A percentile compares a stretch with the other conserved stretches of the same genome.
phyloP scores from a whole-genome alignment of 768 basidiomycete genomes.

The Tylopilus balloui region DNA sequence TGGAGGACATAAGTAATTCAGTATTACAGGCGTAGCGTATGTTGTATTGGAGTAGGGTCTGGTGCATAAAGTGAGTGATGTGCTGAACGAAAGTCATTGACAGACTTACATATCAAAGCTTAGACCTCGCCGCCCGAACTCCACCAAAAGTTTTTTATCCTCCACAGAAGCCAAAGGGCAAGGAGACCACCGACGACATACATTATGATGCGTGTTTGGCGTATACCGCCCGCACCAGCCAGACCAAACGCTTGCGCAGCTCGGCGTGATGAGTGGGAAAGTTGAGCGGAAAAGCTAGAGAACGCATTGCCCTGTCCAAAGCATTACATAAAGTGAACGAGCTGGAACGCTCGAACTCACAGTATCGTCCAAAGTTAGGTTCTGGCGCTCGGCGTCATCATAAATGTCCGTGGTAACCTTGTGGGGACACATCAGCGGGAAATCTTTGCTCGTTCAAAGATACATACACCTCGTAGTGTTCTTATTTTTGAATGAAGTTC shows the following conservation, averaged over 20 bases:
- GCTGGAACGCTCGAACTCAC: slow-evolving; percentile 39
- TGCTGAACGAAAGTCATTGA: background rate
- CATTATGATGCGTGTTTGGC: slow-evolving; percentile 64
- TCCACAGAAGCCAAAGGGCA: slow-evolving; percentile 52
- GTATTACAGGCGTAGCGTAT: slow-evolving; percentile 7
- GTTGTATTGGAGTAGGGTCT: background rate
- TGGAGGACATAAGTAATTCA: background rate
- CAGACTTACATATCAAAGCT: slow-evolving; percentile 14
- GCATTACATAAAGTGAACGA: background rate
- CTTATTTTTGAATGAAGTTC: slow-evolving; percentile 83
- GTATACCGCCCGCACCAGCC: slow-evolving; percentile 53
- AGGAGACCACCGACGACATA: slow-evolving; percentile 55
- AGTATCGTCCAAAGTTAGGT: slow-evolving; percentile 70
- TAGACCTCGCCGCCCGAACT: slow-evolving; percentile 17
- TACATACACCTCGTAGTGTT: slow-evolving; percentile 69
- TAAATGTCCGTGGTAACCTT: slow-evolving; percentile 88
- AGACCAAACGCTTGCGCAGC: slow-evolving; percentile 74
- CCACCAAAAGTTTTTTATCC: slow-evolving; percentile 49
- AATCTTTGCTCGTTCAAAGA: background rate
- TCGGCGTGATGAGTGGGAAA: slow-evolving; percentile 64
- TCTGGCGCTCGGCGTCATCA: slow-evolving; percentile 80
- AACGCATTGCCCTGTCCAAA: slow-evolving; percentile 57
- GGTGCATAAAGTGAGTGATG: background rate
- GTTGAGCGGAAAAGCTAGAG: slow-evolving; percentile 54
- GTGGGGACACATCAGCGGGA: background rate